phyloP scores from a whole-genome alignment of 331 rosid genomes.

The Malus hybrid region DNA sequence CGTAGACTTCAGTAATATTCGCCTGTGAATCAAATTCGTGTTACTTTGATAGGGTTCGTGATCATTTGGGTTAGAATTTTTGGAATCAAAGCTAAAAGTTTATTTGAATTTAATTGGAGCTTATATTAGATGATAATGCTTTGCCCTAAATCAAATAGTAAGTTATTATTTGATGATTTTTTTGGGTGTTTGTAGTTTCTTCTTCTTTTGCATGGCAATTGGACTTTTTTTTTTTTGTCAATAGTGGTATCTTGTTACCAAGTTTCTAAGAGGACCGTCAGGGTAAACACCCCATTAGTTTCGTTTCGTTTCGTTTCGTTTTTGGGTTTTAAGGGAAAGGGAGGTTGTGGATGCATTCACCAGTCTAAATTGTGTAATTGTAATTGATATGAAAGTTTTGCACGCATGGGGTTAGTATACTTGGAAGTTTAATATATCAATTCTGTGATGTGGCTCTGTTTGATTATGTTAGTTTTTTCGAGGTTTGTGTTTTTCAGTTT shows the following conservation, averaged over 20 bases:
- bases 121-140: neutral
- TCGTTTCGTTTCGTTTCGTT: neutral
- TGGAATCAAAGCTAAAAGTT: neutral
- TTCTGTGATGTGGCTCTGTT: neutral
- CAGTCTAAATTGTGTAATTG: neutral
- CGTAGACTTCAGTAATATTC: neutral
- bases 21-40: neutral
- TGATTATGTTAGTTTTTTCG: neutral
- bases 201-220: neutral
- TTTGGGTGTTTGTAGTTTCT: neutral
- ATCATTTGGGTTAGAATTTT: slow-evolving; percentile 1
- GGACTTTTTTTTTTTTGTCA: too few species aligned
- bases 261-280: neutral
- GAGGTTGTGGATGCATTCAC: neutral
- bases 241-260: neutral
- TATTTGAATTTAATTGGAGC: neutral
- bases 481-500: neutral
- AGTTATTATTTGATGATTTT: neutral
- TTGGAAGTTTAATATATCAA: neutral
- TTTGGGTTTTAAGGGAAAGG: neutral
- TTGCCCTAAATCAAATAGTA: neutral
- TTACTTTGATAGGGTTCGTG: neutral
- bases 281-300: neutral
- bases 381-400: neutral
- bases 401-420: neutral